These are phyloP conservation scores for Suillus lakei DNA, from an alignment of 768 basidiomycete species.

Conservation along the genomic window DNA sequence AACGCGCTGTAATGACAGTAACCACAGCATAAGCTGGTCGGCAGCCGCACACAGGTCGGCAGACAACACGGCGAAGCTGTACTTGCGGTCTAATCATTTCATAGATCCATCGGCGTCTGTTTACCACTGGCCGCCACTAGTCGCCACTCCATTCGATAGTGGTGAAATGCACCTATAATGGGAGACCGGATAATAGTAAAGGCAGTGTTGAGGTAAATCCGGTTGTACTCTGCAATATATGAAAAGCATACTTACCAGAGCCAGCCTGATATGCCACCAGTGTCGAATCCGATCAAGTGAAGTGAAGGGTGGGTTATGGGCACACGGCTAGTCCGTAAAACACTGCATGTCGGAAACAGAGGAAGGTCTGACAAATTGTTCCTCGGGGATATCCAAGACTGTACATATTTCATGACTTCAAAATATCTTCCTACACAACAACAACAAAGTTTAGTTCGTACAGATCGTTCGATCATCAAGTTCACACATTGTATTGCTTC, in stretches of 20 bases:
- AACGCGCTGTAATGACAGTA: neutral
- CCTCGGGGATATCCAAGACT: neutral
- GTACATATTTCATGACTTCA: neutral
- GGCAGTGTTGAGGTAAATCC: neutral
- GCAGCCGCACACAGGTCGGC: too few relatives aligned
- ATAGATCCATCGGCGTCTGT: neutral
- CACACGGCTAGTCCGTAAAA: neutral
- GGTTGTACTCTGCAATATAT: neutral
- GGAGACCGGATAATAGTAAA: neutral
- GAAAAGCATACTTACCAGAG: neutral
- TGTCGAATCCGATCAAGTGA: neutral
- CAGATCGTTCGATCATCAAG: neutral
- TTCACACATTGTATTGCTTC: constrained; percentile 16
- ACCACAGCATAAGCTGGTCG: neutral
- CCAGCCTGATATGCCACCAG: neutral
- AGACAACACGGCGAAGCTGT: neutral
- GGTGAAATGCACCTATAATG: neutral
- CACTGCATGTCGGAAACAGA: neutral
- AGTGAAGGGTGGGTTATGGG: constrained; percentile 1
- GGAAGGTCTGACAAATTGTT: neutral
- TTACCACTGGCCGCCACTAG: neutral
- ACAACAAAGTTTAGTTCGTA: neutral
- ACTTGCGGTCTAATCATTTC: neutral
- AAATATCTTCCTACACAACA: neutral
- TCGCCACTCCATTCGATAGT: neutral